Evolutionary conservation across 2,329 filamentous ascomycete species (phyloP), one percentile per base, ranked within the genome.

Genomic region (Ophidiomyces ophidiicola): DNA sequence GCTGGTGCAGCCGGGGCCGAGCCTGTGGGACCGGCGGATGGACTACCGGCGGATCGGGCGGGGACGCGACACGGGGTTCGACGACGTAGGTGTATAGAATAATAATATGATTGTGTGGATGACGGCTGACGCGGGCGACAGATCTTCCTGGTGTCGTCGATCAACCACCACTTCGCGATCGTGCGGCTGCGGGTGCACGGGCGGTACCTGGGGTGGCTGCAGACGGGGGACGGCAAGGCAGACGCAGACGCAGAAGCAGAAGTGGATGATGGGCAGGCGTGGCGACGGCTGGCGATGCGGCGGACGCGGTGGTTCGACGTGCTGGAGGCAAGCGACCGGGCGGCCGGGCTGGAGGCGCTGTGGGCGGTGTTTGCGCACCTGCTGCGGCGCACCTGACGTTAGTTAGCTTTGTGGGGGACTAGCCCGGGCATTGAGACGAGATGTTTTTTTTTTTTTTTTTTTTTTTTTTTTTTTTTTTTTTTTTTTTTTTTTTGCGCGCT

Each of bases 91-190:
- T 45, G 32, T 29, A 20, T 20, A 35, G 11, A 26, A 28, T 28
- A 8, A 20, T 35, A 7, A 14, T 23, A 12, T 15, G 10, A 42
- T 44, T 29, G 24, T 21, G 32, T 18, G 5, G 10, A 28, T 42
- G 18, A 36, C 21, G 5, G 10, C 32, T 42, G 18, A 36, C 21
- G 20, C 24, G 24, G 11, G 18, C 20, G 11, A 30, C 49, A 78
- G 71, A 66, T 78, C 36, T 77, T 72, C 55, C 68, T 77, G 63
- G 50, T 78, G 33, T 77, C 74, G 8, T 71, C 71, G 17, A 60
- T 78, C 46, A 77, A 77, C 52, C 74, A 76, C 55, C 75, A 79
- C 48, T 62, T 78, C 44, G 67, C 70, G 41, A 67, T 79, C 33
- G 53, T 78, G 37, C 72, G 71, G 47, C 60, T 78, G 33, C 69